Evolutionary conservation across 1,284 basidiomycete species (phyloP).

Genomic region (Pseudozyma thailandica): DNA sequence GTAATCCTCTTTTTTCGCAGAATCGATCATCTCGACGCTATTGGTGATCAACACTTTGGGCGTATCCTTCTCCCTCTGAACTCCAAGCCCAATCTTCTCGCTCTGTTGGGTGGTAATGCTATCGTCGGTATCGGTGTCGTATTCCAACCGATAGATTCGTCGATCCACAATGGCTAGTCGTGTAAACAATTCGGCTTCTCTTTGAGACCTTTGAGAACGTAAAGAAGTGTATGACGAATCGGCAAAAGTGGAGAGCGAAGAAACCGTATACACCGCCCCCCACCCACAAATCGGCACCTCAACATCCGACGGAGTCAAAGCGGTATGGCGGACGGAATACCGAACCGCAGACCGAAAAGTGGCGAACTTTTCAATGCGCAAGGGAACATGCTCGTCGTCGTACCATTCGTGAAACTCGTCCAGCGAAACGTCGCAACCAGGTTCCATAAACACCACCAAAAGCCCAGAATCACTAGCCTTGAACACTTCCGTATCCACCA

Average conservation of each 20-base stretch:
- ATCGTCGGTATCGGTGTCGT: slow-evolving; percentile 38
- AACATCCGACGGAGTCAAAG: not conserved
- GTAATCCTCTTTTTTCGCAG: slow-evolving; percentile 30
- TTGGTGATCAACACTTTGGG: slow-evolving; percentile 43
- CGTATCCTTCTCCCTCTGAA: slow-evolving; percentile 19
- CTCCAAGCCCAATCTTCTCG: slow-evolving; percentile 12
- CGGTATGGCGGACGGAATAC: slow-evolving; percentile 14
- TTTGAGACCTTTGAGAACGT: slow-evolving; percentile 61
- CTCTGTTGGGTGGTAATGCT: slow-evolving; percentile 1
- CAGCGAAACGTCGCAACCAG: slow-evolving; percentile 53
- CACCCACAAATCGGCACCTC: slow-evolving; percentile 29
- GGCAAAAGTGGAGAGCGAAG: slow-evolving; percentile 60
- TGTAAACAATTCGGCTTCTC: slow-evolving; percentile 67
- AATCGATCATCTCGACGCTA: slow-evolving; percentile 32
- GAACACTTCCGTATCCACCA: slow-evolving; percentile 8
- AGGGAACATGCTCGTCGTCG: slow-evolving; percentile 69
- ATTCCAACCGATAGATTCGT: slow-evolving; percentile 63
- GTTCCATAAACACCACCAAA: slow-evolving; percentile 63
- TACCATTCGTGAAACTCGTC: slow-evolving; percentile 69
- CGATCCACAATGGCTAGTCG: slow-evolving; percentile 67
- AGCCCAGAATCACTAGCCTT: slow-evolving; percentile 52
- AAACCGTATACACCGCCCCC: slow-evolving; percentile 68
- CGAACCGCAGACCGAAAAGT: slow-evolving; percentile 31
- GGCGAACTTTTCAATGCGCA: slow-evolving; percentile 55
- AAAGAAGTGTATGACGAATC: slow-evolving; percentile 65